Percentiles rank a stretch among this genome's conserved stretches.
These are phyloP conservation scores for Beta macrorhiza DNA, from an alignment of 179 eudicot species.

Conservation along the genomic window DNA sequence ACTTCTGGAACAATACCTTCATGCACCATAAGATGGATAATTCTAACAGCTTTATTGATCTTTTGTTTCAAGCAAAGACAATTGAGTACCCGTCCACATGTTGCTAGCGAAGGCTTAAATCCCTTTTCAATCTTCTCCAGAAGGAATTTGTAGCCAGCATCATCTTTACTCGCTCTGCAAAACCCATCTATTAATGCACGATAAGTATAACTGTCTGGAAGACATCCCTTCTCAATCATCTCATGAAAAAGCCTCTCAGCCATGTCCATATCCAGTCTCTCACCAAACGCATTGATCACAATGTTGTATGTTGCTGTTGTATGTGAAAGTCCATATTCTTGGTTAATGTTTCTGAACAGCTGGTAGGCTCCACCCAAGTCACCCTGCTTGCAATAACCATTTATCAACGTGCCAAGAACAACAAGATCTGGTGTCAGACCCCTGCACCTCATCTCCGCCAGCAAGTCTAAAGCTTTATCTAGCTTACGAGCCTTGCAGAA, in stretches of 20 bases:
- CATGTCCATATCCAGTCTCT: constrained; percentile 57
- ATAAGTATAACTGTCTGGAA: constrained; percentile 69
- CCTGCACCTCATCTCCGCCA: constrained; percentile 52
- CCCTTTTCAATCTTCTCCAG: constrained; percentile 51
- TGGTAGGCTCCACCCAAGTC: constrained; percentile 60
- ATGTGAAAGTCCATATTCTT: constrained; percentile 44
- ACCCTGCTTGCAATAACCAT: constrained; percentile 71
- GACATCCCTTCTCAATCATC: constrained; percentile 54
- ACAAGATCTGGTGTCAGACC: constrained; percentile 71
- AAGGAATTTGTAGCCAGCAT: constrained; percentile 60
- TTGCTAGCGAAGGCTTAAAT: constrained; percentile 59
- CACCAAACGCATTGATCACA: constrained; percentile 61
- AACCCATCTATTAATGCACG: constrained; percentile 80
- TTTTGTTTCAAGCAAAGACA: constrained; percentile 71
- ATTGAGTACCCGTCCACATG: constrained; percentile 84
- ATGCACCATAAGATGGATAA: constrained; percentile 66
- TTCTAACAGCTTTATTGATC: constrained; percentile 63
- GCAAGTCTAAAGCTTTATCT: constrained; percentile 53
- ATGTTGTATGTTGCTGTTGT: constrained; percentile 77
- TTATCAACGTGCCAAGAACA: constrained; percentile 67
- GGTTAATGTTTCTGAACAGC: constrained; percentile 54
- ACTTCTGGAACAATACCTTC: constrained; percentile 78
- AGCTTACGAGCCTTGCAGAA: constrained; percentile 60
- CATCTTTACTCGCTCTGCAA: constrained; percentile 66
- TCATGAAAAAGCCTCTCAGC: constrained; percentile 59